Conservation (phyloP, 352 stramenopile genomes). For the Phytophthora cryptogea region DNA sequence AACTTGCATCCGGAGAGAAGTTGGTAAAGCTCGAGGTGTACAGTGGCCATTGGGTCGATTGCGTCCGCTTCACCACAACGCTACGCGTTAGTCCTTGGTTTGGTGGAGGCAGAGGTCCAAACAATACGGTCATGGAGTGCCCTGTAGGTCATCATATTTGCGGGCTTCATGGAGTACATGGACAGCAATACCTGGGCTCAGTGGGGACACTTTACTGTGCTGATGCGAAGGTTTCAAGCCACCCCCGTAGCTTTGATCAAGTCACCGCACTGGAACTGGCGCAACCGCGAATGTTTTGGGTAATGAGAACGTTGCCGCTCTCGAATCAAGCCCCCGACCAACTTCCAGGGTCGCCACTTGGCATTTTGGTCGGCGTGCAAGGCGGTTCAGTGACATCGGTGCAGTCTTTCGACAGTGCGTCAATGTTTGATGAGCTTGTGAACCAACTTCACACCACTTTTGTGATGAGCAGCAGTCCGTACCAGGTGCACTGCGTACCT, state of each 20-base stretch:
- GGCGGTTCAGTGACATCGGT: slow-evolving; percentile 25
- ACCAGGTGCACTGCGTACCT: slow-evolving; percentile 46
- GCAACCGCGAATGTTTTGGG: slow-evolving; percentile 11
- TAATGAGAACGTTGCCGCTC: slow-evolving; percentile 25
- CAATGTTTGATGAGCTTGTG: slow-evolving; percentile 36
- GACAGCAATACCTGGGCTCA: slow-evolving; percentile 40
- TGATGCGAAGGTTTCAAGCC: slow-evolving; percentile 4
- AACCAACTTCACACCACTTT: slow-evolving; percentile 33
- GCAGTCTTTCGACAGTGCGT: slow-evolving; percentile 39
- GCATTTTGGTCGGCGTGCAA: slow-evolving; percentile 34
- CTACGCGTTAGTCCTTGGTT: slow-evolving; percentile 53
- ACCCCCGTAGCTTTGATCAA: slow-evolving; percentile 1
- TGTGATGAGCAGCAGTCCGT: slow-evolving; percentile 10
- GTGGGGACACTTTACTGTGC: slow-evolving; percentile 40
- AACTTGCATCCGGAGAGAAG: slow-evolving; percentile 44
- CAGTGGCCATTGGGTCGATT: slow-evolving; percentile 60
- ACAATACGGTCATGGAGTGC: slow-evolving; percentile 31
- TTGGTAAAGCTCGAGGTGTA: slow-evolving; percentile 46
- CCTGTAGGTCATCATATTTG: slow-evolving; percentile 38
- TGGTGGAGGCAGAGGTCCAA: slow-evolving; percentile 37
- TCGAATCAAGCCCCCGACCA: slow-evolving; percentile 7
- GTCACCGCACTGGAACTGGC: background rate
- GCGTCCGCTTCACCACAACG: slow-evolving; percentile 52
- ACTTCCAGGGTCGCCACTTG: slow-evolving; percentile 10
- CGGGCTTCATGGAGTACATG: slow-evolving; percentile 43